phyloP scores from a whole-genome alignment of 1,139 yeast species.

The Pichia sp. region DNA sequence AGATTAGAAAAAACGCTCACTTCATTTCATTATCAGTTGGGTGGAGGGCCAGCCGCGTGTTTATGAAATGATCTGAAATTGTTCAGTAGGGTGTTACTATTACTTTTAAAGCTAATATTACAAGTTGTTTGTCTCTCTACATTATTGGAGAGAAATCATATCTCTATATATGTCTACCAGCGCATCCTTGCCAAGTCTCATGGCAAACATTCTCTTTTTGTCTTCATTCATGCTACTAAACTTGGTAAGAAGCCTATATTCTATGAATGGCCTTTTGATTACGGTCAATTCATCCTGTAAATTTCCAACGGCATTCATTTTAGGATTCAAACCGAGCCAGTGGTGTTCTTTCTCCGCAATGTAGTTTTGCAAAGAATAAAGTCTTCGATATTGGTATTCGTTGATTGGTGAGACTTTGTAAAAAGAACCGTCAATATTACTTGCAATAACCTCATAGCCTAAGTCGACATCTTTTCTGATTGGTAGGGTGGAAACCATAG shows the following conservation, averaged over 20 bases:
- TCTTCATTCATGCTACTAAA: conserved; percentile 56
- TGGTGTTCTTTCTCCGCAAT: conserved; percentile 72
- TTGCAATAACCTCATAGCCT: conserved; percentile 60
- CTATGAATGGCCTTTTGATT: conserved; percentile 42
- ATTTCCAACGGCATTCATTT: conserved; percentile 60
- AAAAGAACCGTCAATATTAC: conserved; percentile 75
- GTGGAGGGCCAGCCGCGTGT: too few relatives aligned
- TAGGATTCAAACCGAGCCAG: conserved; percentile 77
- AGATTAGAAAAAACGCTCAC: too few relatives aligned
- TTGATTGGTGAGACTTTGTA: conserved; percentile 69
- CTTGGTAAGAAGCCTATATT: conserved; percentile 49
- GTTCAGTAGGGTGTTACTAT: too few relatives aligned
- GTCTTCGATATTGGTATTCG: conserved; percentile 74
- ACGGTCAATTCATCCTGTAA: conserved; percentile 31
- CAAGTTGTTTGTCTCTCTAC: neutral
- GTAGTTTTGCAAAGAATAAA: conserved; percentile 86
- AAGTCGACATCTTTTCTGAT: conserved; percentile 23
- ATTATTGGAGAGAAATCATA: conserved; percentile 38
- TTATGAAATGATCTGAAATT: too few relatives aligned
- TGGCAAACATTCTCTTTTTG: conserved; percentile 48
- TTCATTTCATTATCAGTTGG: too few relatives aligned
- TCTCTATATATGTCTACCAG: conserved; percentile 65
- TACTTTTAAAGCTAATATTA: neutral
- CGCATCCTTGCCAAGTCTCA: conserved; percentile 54
- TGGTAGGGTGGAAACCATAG: conserved; percentile 28